Evolutionary conservation across 805 yeast genomes (phyloP), one percentile per base, ranked within the genome.

Genomic region (Yarrowia deformans): DNA sequence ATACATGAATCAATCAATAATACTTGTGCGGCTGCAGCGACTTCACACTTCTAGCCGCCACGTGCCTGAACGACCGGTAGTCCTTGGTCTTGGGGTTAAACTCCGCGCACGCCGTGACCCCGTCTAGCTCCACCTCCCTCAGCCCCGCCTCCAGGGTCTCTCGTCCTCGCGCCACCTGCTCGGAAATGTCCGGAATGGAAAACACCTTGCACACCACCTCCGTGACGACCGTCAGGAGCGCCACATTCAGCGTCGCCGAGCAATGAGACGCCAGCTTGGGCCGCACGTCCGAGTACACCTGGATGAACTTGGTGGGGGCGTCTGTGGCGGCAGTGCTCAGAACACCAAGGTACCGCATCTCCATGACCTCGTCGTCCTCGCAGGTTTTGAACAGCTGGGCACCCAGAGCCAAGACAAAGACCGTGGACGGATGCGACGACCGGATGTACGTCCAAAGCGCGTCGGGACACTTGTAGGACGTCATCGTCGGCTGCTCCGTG

Each of bases 321-420:
- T 50, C 50, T 18, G 52, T 32, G 16, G 69, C 69, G 2, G 74
- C 71, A n/a, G 63, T 63, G 7, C 67, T 49, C 29, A 74, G 39
- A 16, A 72, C 70, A 4, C 69, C 70, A n/a, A 74, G 45, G 45
- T 72, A 72, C 45, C 75, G 54, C 40, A 70, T 55, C 14, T 71
- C 74, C 49, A 73, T 64, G 13, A 58, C 70, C 23, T 74, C 76
- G 39, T 71, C 70, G 18, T 71, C 72, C 14, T 66, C 70, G 13
- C 70, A 55, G 6, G 67, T 39, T 29, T 69, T 58, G 69, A 74
- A 74, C 48, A 74, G 61, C 43, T 71, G 74, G 1, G 74, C 75
- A 10, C 76, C 75, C 16, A 74, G 63, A 66, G 69, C 73, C 52
- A 74, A 40, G 3, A 71, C 70, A 29, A 74, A 63, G 7, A 73